These are phyloP conservation scores for Boletus rufocinnamomeus DNA, from an alignment of 768 basidiomycete species.

Conservation along the genomic window DNA sequence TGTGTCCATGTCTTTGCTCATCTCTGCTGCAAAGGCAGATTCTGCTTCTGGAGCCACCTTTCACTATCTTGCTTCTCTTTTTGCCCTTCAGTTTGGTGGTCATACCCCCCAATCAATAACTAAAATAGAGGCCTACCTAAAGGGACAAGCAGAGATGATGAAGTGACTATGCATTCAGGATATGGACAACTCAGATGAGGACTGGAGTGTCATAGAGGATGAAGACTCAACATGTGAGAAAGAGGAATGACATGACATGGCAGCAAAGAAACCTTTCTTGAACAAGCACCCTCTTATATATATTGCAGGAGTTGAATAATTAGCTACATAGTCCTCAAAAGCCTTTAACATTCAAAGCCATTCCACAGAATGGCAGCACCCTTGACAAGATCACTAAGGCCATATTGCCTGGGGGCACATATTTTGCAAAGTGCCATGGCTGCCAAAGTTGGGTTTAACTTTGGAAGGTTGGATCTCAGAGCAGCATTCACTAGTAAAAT, in stretches of 20 bases:
- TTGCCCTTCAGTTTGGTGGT: constrained; percentile 30
- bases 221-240: constrained; percentile 57
- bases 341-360: constrained; percentile 19
- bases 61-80: constrained; percentile 36
- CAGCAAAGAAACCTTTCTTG: constrained; percentile 35
- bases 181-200: constrained; percentile 47
- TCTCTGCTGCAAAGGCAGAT: constrained; percentile 36
- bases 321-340: constrained; percentile 33
- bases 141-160: constrained; percentile 63
- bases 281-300: no score
- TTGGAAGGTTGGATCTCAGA: no score
- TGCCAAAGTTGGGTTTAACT: no score
- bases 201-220: constrained; percentile 42
- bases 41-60: constrained; percentile 37
- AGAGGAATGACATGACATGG: constrained; percentile 39
- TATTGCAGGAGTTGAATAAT: constrained; percentile 29
- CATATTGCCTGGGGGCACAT: constrained; percentile 75
- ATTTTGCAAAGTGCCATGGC: no score
- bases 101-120: constrained; percentile 38
- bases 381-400: constrained; percentile 64
- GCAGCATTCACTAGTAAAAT: no score
- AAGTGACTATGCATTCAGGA: constrained; percentile 61
- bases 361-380: constrained; percentile 44
- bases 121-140: constrained; percentile 40
- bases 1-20: constrained; percentile 40